These are phyloP conservation scores for Helotiales sp. DNA, from an alignment of 2,329 filamentous ascomycete genomes.

Conservation along the genomic window DNA sequence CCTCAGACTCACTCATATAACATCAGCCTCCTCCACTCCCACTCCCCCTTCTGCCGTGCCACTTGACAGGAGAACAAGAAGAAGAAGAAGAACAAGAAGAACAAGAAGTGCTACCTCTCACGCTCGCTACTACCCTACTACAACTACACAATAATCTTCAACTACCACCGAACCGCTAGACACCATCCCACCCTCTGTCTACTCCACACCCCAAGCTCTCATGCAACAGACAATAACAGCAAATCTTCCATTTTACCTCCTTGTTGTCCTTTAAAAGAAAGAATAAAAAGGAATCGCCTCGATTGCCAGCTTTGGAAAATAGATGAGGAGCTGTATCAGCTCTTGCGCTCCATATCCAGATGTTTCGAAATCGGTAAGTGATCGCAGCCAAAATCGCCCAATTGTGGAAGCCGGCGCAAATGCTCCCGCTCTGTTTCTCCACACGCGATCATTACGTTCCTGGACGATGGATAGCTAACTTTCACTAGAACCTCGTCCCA, in stretches of 20 bases:
- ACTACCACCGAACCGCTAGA: neutral
- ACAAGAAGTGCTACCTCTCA: constrained; percentile 22
- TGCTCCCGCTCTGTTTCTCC: neutral
- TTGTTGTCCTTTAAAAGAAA: neutral
- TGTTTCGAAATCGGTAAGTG: constrained; percentile 47
- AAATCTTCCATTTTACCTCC: neutral
- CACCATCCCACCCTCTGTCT: neutral
- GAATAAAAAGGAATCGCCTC: neutral
- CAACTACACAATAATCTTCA: neutral
- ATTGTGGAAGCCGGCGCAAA: neutral
- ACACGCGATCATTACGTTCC: neutral
- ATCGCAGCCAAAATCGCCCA: neutral
- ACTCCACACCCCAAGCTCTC: neutral
- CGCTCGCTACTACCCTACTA: constrained; percentile 30
- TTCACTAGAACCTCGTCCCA: constrained; percentile 64
- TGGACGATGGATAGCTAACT: constrained; percentile 23
- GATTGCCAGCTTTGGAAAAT: constrained; percentile 3
- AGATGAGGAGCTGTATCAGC: constrained; percentile 22
- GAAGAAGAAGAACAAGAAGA: too few species aligned
- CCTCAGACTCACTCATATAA: constrained; percentile 34
- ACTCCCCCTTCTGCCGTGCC: constrained; percentile 8
- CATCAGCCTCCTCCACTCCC: constrained; percentile 34
- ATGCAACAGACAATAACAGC: constrained; percentile 1
- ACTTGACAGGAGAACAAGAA: too few species aligned
- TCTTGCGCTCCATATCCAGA: constrained; percentile 32